phyloP scores from a whole-genome alignment of 1,139 yeast species.

The Lodderomyces oxycetoniae region DNA sequence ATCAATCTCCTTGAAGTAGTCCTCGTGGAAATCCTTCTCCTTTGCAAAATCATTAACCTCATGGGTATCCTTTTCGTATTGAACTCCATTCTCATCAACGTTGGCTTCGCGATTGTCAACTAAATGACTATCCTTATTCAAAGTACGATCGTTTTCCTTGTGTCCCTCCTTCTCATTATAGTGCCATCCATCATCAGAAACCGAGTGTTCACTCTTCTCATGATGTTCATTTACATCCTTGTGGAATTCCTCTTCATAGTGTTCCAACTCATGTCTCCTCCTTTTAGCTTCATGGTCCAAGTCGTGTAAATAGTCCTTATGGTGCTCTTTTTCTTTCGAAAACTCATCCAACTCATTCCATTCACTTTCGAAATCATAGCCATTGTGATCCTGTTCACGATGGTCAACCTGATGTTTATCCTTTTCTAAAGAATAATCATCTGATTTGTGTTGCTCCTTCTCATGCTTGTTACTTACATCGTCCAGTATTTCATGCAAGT shows the following conservation, averaged over 20 bases:
- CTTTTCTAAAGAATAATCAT: slow-evolving; percentile 2
- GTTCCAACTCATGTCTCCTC: slow-evolving; percentile 1
- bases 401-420: slow-evolving; percentile 5
- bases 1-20: slow-evolving; percentile 2
- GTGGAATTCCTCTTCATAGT: slow-evolving; percentile 3
- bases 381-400: slow-evolving; percentile 4
- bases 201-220: slow-evolving; percentile 1
- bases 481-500: slow-evolving; percentile 2
- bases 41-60: neutral
- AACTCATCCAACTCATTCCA: slow-evolving; percentile 5
- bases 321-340: slow-evolving; percentile 4
- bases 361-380: slow-evolving; percentile 1
- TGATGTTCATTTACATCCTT: slow-evolving; percentile 1
- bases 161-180: slow-evolving; percentile 1
- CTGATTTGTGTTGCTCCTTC: slow-evolving; percentile 1
- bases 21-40: neutral
- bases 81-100: neutral
- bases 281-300: neutral
- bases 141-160: neutral
- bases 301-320: slow-evolving; percentile 2
- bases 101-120: neutral
- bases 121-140: neutral
- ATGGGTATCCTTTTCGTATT: neutral
- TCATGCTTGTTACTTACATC: slow-evolving; percentile 3
- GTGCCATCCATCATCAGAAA: neutral